Evolutionary conservation across 345 rosid genomes (phyloP), one percentile per base, ranked within the genome.

Genomic region (Chamaenerion angustifolium): DNA sequence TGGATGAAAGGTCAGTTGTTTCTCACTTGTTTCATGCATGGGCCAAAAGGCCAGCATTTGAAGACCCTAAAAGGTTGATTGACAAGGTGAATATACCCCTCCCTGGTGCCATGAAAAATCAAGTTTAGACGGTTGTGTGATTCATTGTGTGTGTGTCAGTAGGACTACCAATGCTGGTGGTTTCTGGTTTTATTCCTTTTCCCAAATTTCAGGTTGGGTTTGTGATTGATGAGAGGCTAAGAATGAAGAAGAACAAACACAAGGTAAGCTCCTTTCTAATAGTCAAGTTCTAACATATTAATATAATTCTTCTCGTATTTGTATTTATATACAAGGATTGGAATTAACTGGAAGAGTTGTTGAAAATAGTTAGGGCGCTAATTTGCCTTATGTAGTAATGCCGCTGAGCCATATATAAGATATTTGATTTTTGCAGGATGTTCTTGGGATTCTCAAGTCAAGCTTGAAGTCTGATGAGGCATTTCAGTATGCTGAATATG

Each of bases 1-100:
- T 81, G 59, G 94, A 81, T 53, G 92, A 79, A 13, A 81, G 98
- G 58, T 74, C 80, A 48, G 63, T 81, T 47, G 78, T 90, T 65
- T 85, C 98, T 42, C 98, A 90, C 66, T 49, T 90, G 61, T 90
- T 90, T 66, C 94, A 76, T 69, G 80, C 71, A 59, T 90, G 98
- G 98, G 98, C 95, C 43, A 90, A 77, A 80, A 90, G 76, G 72
- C 66, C 56, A 64, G 98, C 98, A 44, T 90, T 90, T 65, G 85
- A 81, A 54, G 82, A 79, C 12, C 94, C 95, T 12, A 81, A 67
- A 75, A 85, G 95, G 58, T 74, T 90, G 66, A 76, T 85, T 61
- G 76, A 69, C 71, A 90, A 89, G 82, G 98, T 81, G 46, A 64
- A 35, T 45, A 14, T 49, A 21, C 25, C 21, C 11, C 18, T 27